Evolutionary conservation across 176 grass and related monocot species (phyloP).

Genomic region (Pontederia crassipes): DNA sequence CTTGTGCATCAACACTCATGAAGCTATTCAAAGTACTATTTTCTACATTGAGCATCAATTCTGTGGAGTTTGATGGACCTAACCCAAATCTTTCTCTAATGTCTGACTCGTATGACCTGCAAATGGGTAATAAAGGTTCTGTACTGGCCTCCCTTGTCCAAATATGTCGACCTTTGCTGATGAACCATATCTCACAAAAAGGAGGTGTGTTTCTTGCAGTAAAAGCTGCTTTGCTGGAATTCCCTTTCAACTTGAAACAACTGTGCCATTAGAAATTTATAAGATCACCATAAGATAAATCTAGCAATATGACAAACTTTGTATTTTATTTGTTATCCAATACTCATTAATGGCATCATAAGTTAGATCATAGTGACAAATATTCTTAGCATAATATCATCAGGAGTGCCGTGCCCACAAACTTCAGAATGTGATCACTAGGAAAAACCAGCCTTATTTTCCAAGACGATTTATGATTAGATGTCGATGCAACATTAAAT

Average conservation of each 20-base stretch:
- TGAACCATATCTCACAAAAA: conserved; percentile 92
- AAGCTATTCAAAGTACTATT: conserved; percentile 3
- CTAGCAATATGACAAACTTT: background rate
- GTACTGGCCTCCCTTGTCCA: conserved; percentile 70
- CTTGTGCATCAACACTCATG: conserved; percentile 14
- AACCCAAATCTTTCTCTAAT: conserved; percentile 40
- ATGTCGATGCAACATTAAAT: no score
- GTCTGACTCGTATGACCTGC: conserved; percentile 29
- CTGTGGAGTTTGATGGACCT: conserved; percentile 24
- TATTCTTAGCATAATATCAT: no score
- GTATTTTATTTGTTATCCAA: background rate
- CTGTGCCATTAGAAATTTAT: conserved; percentile 23
- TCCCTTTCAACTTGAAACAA: conserved; percentile 70
- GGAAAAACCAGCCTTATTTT: no score
- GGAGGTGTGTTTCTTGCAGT: conserved; percentile 56
- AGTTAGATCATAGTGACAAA: no score
- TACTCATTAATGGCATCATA: no score
- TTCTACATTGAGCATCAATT: conserved; percentile 11
- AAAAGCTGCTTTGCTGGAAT: conserved; percentile 43
- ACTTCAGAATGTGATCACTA: no score
- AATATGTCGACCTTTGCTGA: conserved; percentile 79
- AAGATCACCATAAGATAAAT: conserved; percentile 2
- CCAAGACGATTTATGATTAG: no score
- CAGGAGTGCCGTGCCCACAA: no score
- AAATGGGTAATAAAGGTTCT: conserved; percentile 9